A percentile compares a stretch with the other conserved stretches of the same genome.
Evolutionary conservation across 2,329 filamentous ascomycete genomes (phyloP).

Genomic region (Neurospora sp.): DNA sequence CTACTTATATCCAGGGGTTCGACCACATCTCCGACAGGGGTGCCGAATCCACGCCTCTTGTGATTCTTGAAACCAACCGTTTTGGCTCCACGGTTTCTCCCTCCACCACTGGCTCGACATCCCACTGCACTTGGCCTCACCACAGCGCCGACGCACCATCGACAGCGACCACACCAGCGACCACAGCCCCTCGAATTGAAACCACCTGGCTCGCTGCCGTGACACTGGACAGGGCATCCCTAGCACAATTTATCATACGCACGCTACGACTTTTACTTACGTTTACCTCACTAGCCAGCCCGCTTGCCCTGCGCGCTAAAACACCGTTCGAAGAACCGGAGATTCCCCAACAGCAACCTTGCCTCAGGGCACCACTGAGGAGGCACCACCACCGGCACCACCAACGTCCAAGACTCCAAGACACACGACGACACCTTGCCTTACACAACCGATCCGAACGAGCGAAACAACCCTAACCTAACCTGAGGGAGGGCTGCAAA

Average conservation of each 20-base stretch:
- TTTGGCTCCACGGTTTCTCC: conserved; percentile 12
- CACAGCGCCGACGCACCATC: neutral
- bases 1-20: conserved; percentile 9
- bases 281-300: neutral
- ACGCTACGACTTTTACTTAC: neutral
- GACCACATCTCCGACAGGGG: conserved; percentile 12
- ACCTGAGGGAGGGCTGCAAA: neutral
- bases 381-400: neutral
- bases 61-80: conserved; percentile 18
- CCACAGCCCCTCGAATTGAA: conserved; percentile 7
- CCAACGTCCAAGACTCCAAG: neutral
- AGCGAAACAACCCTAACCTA: neutral
- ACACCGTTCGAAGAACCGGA: neutral
- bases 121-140: neutral
- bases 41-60: conserved; percentile 2
- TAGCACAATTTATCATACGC: neutral
- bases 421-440: neutral
- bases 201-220: neutral
- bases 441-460: neutral
- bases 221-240: neutral
- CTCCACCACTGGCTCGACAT: neutral
- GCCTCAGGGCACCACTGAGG: neutral
- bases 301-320: neutral
- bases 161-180: neutral
- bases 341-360: neutral